Evolutionary conservation across 306 rosid genomes (phyloP), one percentile per base, ranked within the genome.

Genomic region (Coriaria nepalensis): DNA sequence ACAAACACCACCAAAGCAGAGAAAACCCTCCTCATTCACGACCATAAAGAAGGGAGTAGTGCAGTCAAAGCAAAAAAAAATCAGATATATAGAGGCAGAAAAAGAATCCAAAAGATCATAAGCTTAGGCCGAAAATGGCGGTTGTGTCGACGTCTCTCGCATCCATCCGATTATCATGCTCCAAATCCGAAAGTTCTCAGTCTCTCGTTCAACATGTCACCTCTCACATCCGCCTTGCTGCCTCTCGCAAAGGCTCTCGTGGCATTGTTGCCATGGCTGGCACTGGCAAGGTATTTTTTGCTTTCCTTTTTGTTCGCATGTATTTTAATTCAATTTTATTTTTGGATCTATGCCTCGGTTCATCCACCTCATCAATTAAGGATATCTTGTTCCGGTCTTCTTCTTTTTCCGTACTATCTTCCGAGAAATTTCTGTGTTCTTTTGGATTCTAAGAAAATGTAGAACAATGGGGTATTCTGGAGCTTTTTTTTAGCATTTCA

Each of bases 181-280:
- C 61, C 35, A 81, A 78, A 13, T 57, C 80, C 55, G 81, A 81
- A 9, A 33, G 13, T 43, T 63, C 75, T 6, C 79, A 63, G 11
- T 45, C 83, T 33, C 50, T 66, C 39, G 75, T 77, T 52, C 76
- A 74, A 5, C 62, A 69, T 40, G 45, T 73, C 34, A 72, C 68
- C 56, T 72, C 85, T 44, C 80, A 71, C 45, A 72, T 81, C 62
- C 86, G 82, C 50, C 53, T 81, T 8, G 69, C 98, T 7, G 33
- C 79, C 49, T 68, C 92, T 7, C 39, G 67, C 58, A 90, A 75
- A 62, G 70, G 73, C 62, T 73, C 79, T 59, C 82, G 92, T 15
- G 48, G 77, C 47, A 72, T 85, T 12, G 53, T 85, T 40, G 56
- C 87, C 75, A 90, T 90, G 98, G 92, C 95, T 42, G 87, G 95